Percentiles rank a stretch among this genome's conserved stretches.
Evolutionary conservation across 2,329 filamentous ascomycete genomes (phyloP).

Genomic region (Aspergillus sp.): DNA sequence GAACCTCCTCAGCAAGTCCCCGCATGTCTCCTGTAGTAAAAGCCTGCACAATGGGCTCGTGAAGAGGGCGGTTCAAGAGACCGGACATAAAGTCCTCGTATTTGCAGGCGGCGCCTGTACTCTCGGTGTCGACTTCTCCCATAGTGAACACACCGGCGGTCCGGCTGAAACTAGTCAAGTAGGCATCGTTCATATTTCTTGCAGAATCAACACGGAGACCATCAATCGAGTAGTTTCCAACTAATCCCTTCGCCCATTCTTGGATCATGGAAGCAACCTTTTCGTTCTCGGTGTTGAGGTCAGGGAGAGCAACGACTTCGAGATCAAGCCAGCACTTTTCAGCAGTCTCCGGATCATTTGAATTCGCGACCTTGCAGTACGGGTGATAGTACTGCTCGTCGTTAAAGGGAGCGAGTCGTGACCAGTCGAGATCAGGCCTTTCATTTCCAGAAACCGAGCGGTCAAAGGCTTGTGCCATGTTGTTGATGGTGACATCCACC

Average conservation of each 20-base stretch:
- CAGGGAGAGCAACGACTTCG: slow-evolving; percentile 50
- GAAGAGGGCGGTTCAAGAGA: slow-evolving; percentile 49
- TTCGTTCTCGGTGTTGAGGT: slow-evolving; percentile 46
- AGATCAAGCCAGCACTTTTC: slow-evolving; percentile 36
- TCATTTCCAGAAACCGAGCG: not conserved
- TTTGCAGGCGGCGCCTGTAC: slow-evolving; percentile 36
- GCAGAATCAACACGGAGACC: slow-evolving; percentile 53
- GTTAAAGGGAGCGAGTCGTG: slow-evolving; percentile 21
- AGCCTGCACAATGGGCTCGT: slow-evolving; percentile 30
- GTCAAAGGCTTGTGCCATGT: slow-evolving; percentile 20
- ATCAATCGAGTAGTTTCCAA: slow-evolving; percentile 48
- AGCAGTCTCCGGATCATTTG: slow-evolving; percentile 19
- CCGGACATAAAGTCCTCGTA: slow-evolving; percentile 45
- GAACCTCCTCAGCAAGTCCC: slow-evolving; percentile 24
- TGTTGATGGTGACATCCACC: slow-evolving; percentile 49
- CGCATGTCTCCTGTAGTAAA: slow-evolving; percentile 32
- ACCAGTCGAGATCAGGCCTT: slow-evolving; percentile 16
- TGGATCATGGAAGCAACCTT: slow-evolving; percentile 39
- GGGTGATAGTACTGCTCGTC: slow-evolving; percentile 20
- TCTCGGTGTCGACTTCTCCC: slow-evolving; percentile 45
- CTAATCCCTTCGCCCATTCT: slow-evolving; percentile 40
- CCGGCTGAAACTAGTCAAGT: slow-evolving; percentile 38
- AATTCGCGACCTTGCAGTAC: slow-evolving; percentile 18
- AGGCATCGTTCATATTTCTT: slow-evolving; percentile 46
- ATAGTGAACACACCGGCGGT: slow-evolving; percentile 43